phyloP scores from a whole-genome alignment of 1,139 yeast genomes.

The Sugiyamaella sp. region DNA sequence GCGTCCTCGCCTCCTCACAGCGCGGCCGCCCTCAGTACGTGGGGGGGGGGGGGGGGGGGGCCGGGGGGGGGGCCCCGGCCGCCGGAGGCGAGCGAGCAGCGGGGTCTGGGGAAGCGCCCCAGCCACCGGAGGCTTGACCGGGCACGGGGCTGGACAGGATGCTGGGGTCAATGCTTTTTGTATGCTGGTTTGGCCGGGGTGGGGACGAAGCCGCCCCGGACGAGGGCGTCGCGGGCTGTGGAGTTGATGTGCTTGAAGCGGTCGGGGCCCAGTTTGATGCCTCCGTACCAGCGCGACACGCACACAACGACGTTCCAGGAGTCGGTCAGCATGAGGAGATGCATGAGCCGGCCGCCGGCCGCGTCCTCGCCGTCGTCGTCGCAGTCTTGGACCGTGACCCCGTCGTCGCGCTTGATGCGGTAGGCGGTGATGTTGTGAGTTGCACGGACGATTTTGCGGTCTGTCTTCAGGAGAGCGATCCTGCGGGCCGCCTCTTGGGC shows the following conservation, averaged over 20 bases:
- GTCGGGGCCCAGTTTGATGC: conserved; percentile 88
- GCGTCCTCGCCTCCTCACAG: no score
- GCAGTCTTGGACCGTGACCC: conserved; percentile 71
- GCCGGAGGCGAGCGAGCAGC: conserved; percentile 7
- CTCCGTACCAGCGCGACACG: conserved; percentile 94
- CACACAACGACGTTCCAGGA: conserved; percentile 85
- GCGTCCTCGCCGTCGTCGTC: conserved; percentile 99
- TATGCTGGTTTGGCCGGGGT: background rate
- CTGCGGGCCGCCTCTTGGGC: conserved; percentile 64
- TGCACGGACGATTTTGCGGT: conserved; percentile 67
- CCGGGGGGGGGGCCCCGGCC: background rate
- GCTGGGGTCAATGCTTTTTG: conserved; percentile 19
- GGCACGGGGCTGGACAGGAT: conserved; percentile 18
- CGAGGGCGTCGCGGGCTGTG: conserved; percentile 81
- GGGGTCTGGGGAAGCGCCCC: no score
- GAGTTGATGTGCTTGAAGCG: conserved; percentile 91
- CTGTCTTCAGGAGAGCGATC: conserved; percentile 58
- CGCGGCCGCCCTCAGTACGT: background rate
- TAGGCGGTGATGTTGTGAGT: conserved; percentile 86
- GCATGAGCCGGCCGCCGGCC: conserved; percentile 87
- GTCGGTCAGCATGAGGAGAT: conserved; percentile 61
- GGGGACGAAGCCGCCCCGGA: conserved; percentile 58
- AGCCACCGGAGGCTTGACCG: conserved; percentile 4
- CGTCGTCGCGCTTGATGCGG: conserved; percentile 60
- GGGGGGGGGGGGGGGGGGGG: background rate